Evolutionary conservation across 306 rosid species (phyloP).

Genomic region (Trifolium repens): DNA sequence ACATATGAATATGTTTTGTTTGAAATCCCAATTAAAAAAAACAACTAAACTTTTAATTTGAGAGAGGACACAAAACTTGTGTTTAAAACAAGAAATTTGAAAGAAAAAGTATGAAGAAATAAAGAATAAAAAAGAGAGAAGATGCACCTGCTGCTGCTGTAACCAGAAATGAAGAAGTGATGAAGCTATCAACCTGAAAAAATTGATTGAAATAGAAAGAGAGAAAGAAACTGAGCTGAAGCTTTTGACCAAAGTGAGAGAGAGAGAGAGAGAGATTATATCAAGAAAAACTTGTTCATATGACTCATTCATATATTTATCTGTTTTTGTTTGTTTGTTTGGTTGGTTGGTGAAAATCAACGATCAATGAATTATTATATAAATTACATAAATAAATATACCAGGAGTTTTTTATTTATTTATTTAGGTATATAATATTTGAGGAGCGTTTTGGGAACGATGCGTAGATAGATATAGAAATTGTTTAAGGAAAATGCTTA

Average conservation of each 20-base stretch:
- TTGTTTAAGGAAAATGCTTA: too few species aligned
- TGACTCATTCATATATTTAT: conserved; percentile 25
- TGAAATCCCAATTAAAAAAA: conserved; percentile 11
- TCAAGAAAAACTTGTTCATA: conserved; percentile 37
- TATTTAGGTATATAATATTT: not conserved
- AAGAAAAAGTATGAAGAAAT: not conserved
- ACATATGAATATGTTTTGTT: not conserved
- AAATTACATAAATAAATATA: not conserved
- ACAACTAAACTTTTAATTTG: not conserved
- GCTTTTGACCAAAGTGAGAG: conserved; percentile 44
- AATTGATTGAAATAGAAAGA: conserved; percentile 36
- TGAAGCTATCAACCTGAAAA: not conserved
- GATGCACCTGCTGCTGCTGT: not conserved
- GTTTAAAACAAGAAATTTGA: not conserved
- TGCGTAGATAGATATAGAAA: not conserved
- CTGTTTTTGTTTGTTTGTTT: not conserved
- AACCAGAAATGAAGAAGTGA: not conserved
- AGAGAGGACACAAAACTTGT: conserved; percentile 18
- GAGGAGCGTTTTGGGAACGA: conserved; percentile 9
- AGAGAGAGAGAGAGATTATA: conserved; percentile 23
- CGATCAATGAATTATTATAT: conserved; percentile 7
- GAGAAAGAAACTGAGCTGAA: conserved; percentile 38
- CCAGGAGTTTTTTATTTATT: too few species aligned
- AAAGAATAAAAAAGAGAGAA: not conserved
- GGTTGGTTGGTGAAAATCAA: conserved; percentile 55